Percentiles rank a stretch among this genome's conserved stretches.
Evolutionary conservation across 495 filamentous ascomycete species (phyloP).

Genomic region (Podospora appendiculata): DNA sequence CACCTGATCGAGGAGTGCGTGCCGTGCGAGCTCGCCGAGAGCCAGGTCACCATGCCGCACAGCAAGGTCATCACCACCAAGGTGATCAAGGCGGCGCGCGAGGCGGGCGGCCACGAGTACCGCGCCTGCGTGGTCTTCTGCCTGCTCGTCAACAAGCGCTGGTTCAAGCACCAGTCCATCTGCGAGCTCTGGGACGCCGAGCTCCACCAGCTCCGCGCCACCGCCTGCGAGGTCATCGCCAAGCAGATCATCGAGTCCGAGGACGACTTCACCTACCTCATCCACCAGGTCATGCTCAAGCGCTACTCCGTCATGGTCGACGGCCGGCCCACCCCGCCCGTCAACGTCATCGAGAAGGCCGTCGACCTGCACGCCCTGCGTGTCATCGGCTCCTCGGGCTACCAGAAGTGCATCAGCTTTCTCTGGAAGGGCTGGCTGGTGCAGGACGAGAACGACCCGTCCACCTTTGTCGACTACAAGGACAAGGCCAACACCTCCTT

Average conservation of each 20-base stretch:
- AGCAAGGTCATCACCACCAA: constrained; percentile 72
- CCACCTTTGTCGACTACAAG: constrained; percentile 76
- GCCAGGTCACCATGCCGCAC: constrained; percentile 65
- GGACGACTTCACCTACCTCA: constrained; percentile 64
- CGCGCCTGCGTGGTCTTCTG: constrained; percentile 72
- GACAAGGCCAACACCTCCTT: constrained; percentile 66
- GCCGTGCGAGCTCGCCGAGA: constrained; percentile 75
- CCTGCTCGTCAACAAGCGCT: constrained; percentile 78
- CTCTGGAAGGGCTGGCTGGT: constrained; percentile 96
- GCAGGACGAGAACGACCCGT: constrained; percentile 83
- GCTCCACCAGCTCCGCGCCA: constrained; percentile 67
- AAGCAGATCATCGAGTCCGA: constrained; percentile 88
- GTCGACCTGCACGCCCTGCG: constrained; percentile 86
- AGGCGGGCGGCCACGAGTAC: constrained; percentile 72
- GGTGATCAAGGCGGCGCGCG: constrained; percentile 69
- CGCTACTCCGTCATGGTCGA: constrained; percentile 76
- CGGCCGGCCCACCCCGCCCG: constrained; percentile 59
- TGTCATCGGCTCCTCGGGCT: constrained; percentile 85
- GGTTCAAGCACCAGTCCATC: constrained; percentile 78
- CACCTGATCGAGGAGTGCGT: constrained; percentile 86
- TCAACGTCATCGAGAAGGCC: constrained; percentile 84
- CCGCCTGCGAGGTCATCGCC: constrained; percentile 92
- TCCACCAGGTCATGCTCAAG: constrained; percentile 80
- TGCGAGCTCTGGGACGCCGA: constrained; percentile 88
- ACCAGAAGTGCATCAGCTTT: constrained; percentile 84